Evolutionary conservation across 2,329 filamentous ascomycete species (phyloP).

Genomic region (Colletotrichum endophyticum): DNA sequence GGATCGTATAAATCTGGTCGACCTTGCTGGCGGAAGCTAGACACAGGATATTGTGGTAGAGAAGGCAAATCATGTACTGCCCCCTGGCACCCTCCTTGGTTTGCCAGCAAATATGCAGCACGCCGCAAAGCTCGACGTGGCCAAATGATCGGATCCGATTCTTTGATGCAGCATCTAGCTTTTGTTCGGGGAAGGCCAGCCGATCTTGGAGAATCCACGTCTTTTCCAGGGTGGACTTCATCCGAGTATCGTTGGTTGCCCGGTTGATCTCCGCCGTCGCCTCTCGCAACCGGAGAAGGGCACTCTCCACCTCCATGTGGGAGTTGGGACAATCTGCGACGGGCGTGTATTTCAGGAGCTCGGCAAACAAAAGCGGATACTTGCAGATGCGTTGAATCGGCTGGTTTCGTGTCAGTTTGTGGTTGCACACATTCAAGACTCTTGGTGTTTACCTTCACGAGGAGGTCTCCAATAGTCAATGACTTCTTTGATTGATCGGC

Average conservation of each 20-base stretch:
- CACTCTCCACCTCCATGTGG: slow-evolving; percentile 78
- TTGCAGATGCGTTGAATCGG: slow-evolving; percentile 92
- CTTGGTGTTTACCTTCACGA: slow-evolving; percentile 75
- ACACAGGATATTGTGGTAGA: slow-evolving; percentile 83
- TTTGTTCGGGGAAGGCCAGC: slow-evolving; percentile 73
- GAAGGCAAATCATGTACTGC: slow-evolving; percentile 81
- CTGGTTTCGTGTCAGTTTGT: slow-evolving; percentile 46
- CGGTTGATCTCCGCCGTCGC: slow-evolving; percentile 82
- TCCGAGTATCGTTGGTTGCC: slow-evolving; percentile 77
- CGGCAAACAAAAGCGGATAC: slow-evolving; percentile 86
- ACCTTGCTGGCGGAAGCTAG: slow-evolving; percentile 71
- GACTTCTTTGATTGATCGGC: slow-evolving; percentile 72
- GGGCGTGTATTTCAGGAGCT: slow-evolving; percentile 82
- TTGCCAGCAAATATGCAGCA: slow-evolving; percentile 84
- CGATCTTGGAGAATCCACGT: slow-evolving; percentile 87
- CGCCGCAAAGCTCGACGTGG: slow-evolving; percentile 80
- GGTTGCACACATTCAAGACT: neutral
- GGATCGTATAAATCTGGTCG: slow-evolving; percentile 73
- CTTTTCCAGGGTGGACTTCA: slow-evolving; percentile 74
- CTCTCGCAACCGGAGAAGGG: slow-evolving; percentile 74
- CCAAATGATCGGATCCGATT: slow-evolving; percentile 81
- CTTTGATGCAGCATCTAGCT: slow-evolving; percentile 57
- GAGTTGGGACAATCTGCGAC: slow-evolving; percentile 84
- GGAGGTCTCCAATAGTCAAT: slow-evolving; percentile 80
- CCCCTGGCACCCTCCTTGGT: slow-evolving; percentile 71